These are phyloP conservation scores for Wickerhamomyces sydowiorum DNA, from an alignment of 805 yeast species.

Conservation along the genomic window DNA sequence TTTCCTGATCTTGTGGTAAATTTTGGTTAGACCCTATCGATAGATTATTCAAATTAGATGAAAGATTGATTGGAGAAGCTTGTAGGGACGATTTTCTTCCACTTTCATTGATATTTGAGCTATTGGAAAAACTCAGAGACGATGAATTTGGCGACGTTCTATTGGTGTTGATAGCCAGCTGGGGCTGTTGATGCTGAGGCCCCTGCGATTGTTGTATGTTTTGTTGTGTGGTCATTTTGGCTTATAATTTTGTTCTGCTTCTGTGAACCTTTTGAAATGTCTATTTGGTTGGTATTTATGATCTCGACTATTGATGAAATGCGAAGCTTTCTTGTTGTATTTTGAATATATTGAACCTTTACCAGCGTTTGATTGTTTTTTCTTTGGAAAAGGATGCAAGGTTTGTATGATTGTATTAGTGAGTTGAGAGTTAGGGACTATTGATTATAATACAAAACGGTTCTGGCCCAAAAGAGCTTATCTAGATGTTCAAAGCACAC, in stretches of 20 bases:
- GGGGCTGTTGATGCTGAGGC: constrained; percentile 1
- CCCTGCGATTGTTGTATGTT: not conserved
- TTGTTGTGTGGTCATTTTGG: not conserved
- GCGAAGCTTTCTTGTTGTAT: not conserved
- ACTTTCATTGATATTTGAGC: constrained; percentile 4
- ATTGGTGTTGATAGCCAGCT: constrained; percentile 11
- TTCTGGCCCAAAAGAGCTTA: too few relatives aligned
- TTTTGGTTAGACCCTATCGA: constrained; percentile 6
- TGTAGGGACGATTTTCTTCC: constrained; percentile 17
- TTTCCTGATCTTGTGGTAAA: constrained; percentile 1
- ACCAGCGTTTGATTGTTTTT: too few relatives aligned
- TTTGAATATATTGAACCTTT: not conserved
- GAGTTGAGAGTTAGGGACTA: not conserved
- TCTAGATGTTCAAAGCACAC: not conserved
- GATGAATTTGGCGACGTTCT: constrained; percentile 18
- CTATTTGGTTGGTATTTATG: too few relatives aligned
- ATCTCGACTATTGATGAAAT: too few relatives aligned
- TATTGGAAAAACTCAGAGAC: constrained; percentile 6
- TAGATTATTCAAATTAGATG: constrained; percentile 14
- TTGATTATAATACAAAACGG: not conserved
- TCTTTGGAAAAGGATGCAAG: not conserved
- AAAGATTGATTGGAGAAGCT: constrained; percentile 18
- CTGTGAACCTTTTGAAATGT: too few relatives aligned
- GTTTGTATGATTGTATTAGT: not conserved
- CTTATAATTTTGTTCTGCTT: not conserved